Evolutionary conservation across 192 early-diverging fungal species (phyloP), one percentile per base, ranked within the genome.

Genomic region (Funneliformis geosporum): DNA sequence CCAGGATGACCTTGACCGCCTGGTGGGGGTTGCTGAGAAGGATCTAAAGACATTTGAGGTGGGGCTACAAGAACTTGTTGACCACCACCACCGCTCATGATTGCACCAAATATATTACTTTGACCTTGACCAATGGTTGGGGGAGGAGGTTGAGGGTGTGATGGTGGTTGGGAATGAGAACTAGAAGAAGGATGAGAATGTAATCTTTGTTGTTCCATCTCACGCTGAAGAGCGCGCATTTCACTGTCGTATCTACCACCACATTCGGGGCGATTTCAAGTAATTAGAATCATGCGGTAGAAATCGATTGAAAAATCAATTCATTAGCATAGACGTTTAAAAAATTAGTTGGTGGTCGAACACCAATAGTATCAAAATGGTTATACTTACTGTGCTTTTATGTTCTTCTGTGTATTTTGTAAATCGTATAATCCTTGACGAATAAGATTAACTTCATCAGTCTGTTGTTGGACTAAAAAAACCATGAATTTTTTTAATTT

Each of bases 221-320:
- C 95, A 27, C 92, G 91, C 27, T 94, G 90, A 73, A 97, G 84
- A 43, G 92, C 88, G 44, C 84, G 84, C 79, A 97, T 92, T 74
- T 98, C 96, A 67, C 96, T 94, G 80, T 98, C 97, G 77, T 86
- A 87, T 76, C 89, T 90, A 76, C 25, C 44, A 11, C 16, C 50
- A 55, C 21, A 55, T 55, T 55, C 50, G 5, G 50, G 79, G 50
- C 50, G 50, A 55, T 16, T 55, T 55, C 50, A 55, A 55, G 16
- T 55, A 55, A 18, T 55, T 55, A 55, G 50, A 55, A 55, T 55
- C 16, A 55, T 18, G 16, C 5, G 50, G 50, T 55, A 55, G 50
- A 55, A 21, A 66, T 66, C 14, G 16, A 38, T 16, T 7, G 28
- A 38, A 38, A 60, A 27, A 66, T 66, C 28, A 66, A 66, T 33